Percentiles rank a stretch among this genome's conserved stretches.
Evolutionary conservation across 2,329 filamentous ascomycete genomes (phyloP).

Genomic region (Ustilaginoidea virens): DNA sequence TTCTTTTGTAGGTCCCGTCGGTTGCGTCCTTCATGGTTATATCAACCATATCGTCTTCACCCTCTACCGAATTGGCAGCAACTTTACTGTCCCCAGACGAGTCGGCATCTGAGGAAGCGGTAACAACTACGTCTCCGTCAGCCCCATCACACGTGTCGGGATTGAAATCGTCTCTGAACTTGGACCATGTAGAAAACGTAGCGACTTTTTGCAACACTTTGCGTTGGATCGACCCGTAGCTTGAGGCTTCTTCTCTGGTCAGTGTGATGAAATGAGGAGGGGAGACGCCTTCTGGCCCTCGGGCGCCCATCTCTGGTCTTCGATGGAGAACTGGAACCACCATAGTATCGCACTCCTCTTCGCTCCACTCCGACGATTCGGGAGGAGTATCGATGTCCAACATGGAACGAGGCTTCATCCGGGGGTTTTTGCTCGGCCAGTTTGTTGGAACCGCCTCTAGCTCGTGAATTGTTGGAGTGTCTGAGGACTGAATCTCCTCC

Average conservation of each 20-base stretch:
- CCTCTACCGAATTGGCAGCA: constrained; percentile 63
- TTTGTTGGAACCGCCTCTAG: constrained; percentile 69
- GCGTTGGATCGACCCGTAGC: constrained; percentile 56
- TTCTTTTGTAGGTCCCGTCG: constrained; percentile 14
- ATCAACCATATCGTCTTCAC: constrained; percentile 83
- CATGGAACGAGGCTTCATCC: constrained; percentile 34
- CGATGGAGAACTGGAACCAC: constrained; percentile 60
- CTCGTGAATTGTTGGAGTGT: constrained; percentile 58
- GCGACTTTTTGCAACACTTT: constrained; percentile 67
- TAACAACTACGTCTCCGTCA: constrained; percentile 55
- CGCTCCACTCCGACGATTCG: constrained; percentile 38
- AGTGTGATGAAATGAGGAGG: constrained; percentile 61
- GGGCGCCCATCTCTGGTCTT: constrained; percentile 17
- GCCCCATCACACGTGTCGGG: constrained; percentile 32
- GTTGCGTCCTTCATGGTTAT: constrained; percentile 64
- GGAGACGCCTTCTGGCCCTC: constrained; percentile 16
- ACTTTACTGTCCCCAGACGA: constrained; percentile 56
- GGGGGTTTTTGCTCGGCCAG: constrained; percentile 38
- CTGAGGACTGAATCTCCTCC: constrained; percentile 54
- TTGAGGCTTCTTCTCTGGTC: constrained; percentile 51
- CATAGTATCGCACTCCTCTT: constrained; percentile 47
- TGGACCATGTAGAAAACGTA: constrained; percentile 57
- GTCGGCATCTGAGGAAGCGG: constrained; percentile 46
- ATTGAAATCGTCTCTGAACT: constrained; percentile 38
- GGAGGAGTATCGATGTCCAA: constrained; percentile 27